Conservation (phyloP, 108 stramenopile genomes). For the Stephanodiscus triporus region DNA sequence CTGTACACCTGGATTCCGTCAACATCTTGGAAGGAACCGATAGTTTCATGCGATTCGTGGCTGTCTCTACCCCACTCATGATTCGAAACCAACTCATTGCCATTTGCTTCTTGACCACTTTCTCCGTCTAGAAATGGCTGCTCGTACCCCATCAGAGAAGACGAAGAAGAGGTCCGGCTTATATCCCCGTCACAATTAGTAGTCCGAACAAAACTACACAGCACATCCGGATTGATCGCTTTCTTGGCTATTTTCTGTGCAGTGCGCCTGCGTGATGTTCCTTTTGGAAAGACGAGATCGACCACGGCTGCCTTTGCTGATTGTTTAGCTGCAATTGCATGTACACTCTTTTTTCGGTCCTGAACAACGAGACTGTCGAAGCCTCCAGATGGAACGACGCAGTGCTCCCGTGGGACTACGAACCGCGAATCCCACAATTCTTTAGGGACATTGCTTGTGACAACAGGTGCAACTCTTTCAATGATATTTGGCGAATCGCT, state of each 20-base stretch:
- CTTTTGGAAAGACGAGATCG: constrained; percentile 47
- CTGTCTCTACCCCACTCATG: constrained; percentile 8
- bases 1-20: background rate
- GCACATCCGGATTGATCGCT: constrained; percentile 42
- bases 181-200: constrained; percentile 28
- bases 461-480: background rate
- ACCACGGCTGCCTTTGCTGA: constrained; percentile 36
- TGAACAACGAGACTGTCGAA: background rate
- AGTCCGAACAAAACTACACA: constrained; percentile 29
- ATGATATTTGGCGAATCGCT: background rate
- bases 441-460: background rate
- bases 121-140: constrained; percentile 24
- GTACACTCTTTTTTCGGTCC: background rate
- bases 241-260: constrained; percentile 49
- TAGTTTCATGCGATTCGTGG: constrained; percentile 6
- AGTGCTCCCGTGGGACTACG: constrained; percentile 7
- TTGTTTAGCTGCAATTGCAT: constrained; percentile 10
- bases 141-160: constrained; percentile 35
- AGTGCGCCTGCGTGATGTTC: constrained; percentile 32
- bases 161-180: constrained; percentile 28
- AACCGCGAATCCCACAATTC: constrained; percentile 3
- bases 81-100: background rate
- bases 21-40: constrained; percentile 17
- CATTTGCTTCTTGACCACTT: background rate
- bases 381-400: constrained; percentile 18